A percentile compares a stretch with the other conserved stretches of the same genome.
Conservation (phyloP, 2,329 filamentous ascomycete species). For the Aspergillus phoenicis region DNA sequence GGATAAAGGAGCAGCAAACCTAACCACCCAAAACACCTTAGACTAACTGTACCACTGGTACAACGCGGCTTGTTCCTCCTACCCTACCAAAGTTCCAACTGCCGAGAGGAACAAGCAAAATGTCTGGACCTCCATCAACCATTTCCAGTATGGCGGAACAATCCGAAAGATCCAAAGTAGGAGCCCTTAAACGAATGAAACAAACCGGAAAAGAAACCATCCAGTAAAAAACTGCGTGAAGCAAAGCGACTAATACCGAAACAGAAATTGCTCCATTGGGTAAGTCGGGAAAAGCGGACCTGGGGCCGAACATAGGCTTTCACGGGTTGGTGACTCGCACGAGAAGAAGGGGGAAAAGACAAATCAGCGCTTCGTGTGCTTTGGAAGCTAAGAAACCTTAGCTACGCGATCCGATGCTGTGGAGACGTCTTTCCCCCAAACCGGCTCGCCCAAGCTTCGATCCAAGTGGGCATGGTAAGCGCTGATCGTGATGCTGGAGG, state of each 20-base stretch:
- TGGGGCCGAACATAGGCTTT: neutral
- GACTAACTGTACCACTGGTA: too few species aligned
- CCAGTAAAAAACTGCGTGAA: too few species aligned
- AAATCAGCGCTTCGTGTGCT: neutral
- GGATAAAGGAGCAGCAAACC: too few species aligned
- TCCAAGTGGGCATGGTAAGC: neutral
- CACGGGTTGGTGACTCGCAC: neutral
- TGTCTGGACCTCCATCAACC: too few species aligned
- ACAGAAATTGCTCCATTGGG: constrained; percentile 3
- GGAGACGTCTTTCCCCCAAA: neutral
- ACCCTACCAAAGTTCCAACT: too few species aligned
- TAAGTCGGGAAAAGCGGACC: neutral
- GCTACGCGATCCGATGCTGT: neutral
- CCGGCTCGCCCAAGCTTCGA: neutral
- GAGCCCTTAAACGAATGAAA: too few species aligned
- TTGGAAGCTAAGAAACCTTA: neutral
- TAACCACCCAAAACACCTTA: too few species aligned
- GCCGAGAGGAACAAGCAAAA: too few species aligned
- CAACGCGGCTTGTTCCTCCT: too few species aligned
- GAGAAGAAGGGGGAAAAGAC: neutral
- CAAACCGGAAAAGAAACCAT: too few species aligned
- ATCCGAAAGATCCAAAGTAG: too few species aligned
- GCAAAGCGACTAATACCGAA: neutral
- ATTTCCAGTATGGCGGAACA: too few species aligned
- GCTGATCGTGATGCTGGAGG: neutral